These are phyloP conservation scores for Diaporthe sp. DNA, from an alignment of 2,329 filamentous ascomycete species.

Conservation along the genomic window DNA sequence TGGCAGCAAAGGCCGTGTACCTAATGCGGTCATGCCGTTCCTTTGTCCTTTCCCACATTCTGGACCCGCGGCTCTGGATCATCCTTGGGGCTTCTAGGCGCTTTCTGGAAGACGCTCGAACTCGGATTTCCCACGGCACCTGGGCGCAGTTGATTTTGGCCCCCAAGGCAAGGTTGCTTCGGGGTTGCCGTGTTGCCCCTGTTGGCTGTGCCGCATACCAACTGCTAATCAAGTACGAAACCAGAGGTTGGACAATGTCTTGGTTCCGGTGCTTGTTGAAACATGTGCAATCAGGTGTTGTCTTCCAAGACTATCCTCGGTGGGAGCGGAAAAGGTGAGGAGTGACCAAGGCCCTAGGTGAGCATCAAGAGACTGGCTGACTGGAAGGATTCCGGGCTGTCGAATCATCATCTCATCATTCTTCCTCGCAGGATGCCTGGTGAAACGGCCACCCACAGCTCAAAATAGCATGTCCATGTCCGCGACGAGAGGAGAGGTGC, in stretches of 20 bases:
- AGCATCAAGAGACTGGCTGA: background rate
- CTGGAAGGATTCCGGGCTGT: background rate
- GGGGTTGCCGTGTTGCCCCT: conserved; percentile 4
- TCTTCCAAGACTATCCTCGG: background rate
- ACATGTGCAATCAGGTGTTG: background rate
- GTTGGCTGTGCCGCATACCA: background rate
- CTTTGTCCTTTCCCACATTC: background rate
- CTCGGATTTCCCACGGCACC: background rate
- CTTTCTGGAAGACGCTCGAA: conserved; percentile 24
- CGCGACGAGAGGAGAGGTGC: background rate
- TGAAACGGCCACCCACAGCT: background rate
- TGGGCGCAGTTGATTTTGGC: background rate
- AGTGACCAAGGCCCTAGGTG: background rate
- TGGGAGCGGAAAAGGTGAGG: background rate
- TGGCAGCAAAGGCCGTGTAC: background rate
- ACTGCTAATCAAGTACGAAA: background rate
- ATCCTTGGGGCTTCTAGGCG: conserved; percentile 7
- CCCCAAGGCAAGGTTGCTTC: conserved; percentile 19
- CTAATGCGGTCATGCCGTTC: conserved; percentile 5
- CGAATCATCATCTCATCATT: background rate
- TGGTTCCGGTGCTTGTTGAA: background rate
- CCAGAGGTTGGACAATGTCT: background rate
- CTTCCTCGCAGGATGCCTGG: background rate
- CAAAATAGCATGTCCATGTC: background rate
- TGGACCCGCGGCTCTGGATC: conserved; percentile 1